A percentile compares a stretch with the other conserved stretches of the same genome.
phyloP scores from a whole-genome alignment of 345 rosid genomes.

The Populus davidiana region DNA sequence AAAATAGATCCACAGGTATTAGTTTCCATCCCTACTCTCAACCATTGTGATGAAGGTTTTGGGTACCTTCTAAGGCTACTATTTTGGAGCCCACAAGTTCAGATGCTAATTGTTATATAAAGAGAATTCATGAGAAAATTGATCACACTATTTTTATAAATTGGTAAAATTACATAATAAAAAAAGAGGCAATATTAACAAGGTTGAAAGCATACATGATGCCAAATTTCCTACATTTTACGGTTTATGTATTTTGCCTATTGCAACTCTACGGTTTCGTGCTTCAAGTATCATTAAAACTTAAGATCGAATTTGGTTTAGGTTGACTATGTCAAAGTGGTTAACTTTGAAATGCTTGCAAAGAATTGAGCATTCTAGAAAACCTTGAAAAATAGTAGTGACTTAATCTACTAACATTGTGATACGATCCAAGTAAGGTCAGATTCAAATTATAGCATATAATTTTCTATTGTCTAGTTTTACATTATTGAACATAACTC shows the following conservation, averaged over 20 bases:
- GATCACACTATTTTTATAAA: background rate
- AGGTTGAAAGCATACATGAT: background rate
- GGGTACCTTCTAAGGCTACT: slow-evolving; percentile 64
- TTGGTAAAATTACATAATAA: background rate
- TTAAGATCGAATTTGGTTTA: slow-evolving; percentile 82
- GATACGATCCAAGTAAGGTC: too few relatives aligned
- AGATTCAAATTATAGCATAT: too few relatives aligned
- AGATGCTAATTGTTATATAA: slow-evolving; percentile 78
- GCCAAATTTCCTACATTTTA: background rate
- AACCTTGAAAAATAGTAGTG: background rate
- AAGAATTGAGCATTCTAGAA: background rate
- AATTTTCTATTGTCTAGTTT: too few relatives aligned
- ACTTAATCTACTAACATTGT: background rate
- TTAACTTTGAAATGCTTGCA: slow-evolving; percentile 56
- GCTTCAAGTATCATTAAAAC: slow-evolving; percentile 32
- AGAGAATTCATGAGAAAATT: slow-evolving; percentile 67
- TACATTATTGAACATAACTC: too few relatives aligned
- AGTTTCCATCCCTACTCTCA: slow-evolving; percentile 25
- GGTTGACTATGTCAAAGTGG: slow-evolving; percentile 74
- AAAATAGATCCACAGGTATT: too few relatives aligned
- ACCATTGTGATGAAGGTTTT: slow-evolving; percentile 82
- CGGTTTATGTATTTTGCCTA: background rate
- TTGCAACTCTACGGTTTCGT: background rate
- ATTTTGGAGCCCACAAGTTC: slow-evolving; percentile 62
- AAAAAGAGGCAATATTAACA: background rate